Evolutionary conservation across 345 rosid genomes (phyloP).

Genomic region (Lumnitzera littorea): DNA sequence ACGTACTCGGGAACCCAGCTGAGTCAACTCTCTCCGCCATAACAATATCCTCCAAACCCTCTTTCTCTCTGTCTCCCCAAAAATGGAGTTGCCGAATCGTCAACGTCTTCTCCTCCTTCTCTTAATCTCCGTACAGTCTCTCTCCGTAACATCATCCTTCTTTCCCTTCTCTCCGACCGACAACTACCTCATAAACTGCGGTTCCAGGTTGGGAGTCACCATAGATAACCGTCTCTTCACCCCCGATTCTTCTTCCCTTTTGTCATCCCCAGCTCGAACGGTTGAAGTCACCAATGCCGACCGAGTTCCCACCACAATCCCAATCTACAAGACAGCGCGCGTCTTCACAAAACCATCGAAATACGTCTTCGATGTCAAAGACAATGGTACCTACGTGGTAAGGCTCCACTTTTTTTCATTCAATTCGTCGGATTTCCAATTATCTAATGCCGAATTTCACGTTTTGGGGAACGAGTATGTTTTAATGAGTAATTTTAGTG

Average conservation of each 20-base stretch:
- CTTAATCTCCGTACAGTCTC: background rate
- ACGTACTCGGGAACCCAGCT: no score
- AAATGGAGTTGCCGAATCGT: background rate
- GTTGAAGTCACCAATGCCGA: slow-evolving; percentile 23
- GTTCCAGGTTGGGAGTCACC: slow-evolving; percentile 50
- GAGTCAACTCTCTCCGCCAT: no score
- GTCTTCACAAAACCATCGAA: slow-evolving; percentile 49
- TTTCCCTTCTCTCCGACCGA: slow-evolving; percentile 22
- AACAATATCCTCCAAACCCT: background rate
- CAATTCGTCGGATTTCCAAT: slow-evolving; percentile 32
- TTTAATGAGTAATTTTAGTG: slow-evolving; percentile 60
- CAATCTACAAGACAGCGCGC: slow-evolving; percentile 61
- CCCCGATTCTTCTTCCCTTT: slow-evolving; percentile 32
- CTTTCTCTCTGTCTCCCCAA: background rate
- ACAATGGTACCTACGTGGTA: slow-evolving; percentile 64
- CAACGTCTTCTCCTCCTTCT: slow-evolving; percentile 15
- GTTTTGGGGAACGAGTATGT: slow-evolving; percentile 64
- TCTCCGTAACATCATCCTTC: slow-evolving; percentile 12
- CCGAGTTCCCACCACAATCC: slow-evolving; percentile 21
- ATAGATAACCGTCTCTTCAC: slow-evolving; percentile 56
- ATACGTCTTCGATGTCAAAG: slow-evolving; percentile 53
- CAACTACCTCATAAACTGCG: slow-evolving; percentile 59
- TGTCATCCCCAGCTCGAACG: slow-evolving; percentile 28
- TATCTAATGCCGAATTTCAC: slow-evolving; percentile 49
- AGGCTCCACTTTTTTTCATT: slow-evolving; percentile 65